Evolutionary conservation across 1,284 basidiomycete species (phyloP).

Genomic region (Microbotryomycetes sp.): DNA sequence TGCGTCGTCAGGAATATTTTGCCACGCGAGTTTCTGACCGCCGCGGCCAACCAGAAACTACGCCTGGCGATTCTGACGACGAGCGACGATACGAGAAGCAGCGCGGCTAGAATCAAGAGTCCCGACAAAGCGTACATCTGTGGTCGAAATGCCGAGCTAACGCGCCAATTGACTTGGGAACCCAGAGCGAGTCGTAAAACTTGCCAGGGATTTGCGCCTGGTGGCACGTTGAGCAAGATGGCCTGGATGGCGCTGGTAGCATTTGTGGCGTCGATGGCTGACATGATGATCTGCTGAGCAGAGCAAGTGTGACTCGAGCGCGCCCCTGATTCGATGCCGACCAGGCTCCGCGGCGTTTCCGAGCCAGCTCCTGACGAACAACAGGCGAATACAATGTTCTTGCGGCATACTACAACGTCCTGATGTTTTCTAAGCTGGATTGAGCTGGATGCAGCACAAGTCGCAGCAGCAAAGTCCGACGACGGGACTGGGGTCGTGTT

Average conservation of each 20-base stretch:
- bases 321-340: too few species aligned
- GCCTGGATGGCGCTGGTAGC: not conserved
- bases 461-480: too few species aligned
- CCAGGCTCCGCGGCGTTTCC: too few species aligned
- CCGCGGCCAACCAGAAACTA: not conserved
- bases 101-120: not conserved
- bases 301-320: too few species aligned
- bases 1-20: not conserved
- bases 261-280: not conserved
- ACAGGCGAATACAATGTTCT: too few species aligned
- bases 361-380: too few species aligned
- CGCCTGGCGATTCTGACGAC: not conserved
- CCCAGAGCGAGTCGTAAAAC: not conserved
- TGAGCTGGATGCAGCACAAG: too few species aligned
- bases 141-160: not conserved
- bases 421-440: too few species aligned
- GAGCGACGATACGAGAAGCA: not conserved
- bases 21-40: not conserved
- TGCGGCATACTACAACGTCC: too few species aligned
- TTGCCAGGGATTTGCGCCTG: not conserved
- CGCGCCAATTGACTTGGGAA: not conserved
- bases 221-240: not conserved
- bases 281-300: not conserved
- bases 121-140: not conserved
- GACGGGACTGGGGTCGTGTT: too few species aligned